Evolutionary conservation across 768 basidiomycete genomes (phyloP).

Genomic region (Leccinellum albellum): DNA sequence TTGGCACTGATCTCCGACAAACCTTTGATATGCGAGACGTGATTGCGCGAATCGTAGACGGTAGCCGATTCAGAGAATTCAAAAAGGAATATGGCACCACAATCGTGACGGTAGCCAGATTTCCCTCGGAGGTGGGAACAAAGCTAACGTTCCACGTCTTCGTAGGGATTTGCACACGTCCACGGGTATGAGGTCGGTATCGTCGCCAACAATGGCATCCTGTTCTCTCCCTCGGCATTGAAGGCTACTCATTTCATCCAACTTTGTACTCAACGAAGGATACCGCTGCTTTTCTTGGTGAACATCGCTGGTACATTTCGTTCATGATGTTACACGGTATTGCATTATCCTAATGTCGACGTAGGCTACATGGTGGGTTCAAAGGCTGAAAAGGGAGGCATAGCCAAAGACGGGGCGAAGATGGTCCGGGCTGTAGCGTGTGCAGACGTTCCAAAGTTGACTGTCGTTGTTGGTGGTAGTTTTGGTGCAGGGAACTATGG

Average conservation of each 20-base stretch:
- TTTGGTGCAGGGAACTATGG: constrained; percentile 97
- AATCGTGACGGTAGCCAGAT: constrained; percentile 68
- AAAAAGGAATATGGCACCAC: constrained; percentile 94
- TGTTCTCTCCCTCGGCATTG: constrained; percentile 89
- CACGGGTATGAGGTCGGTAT: constrained; percentile 91
- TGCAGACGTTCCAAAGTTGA: constrained; percentile 91
- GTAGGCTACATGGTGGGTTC: constrained; percentile 94
- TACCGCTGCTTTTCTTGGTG: constrained; percentile 89
- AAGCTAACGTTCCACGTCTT: constrained; percentile 7
- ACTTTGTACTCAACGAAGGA: constrained; percentile 85
- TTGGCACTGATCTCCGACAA: constrained; percentile 85
- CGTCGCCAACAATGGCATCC: constrained; percentile 90
- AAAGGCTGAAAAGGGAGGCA: constrained; percentile 90
- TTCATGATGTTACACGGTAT: neutral
- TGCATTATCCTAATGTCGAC: constrained; percentile 4
- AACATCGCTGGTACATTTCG: constrained; percentile 74
- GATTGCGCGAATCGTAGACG: constrained; percentile 87
- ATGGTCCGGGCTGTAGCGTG: constrained; percentile 96
- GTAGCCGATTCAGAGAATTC: constrained; percentile 89
- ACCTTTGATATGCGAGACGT: constrained; percentile 93
- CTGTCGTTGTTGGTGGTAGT: constrained; percentile 88
- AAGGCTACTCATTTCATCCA: constrained; percentile 96
- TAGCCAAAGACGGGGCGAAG: constrained; percentile 92
- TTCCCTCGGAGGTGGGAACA: neutral
- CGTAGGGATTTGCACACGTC: constrained; percentile 80